Conservation (phyloP, 345 rosid species). For the Lepidium didymum region DNA sequence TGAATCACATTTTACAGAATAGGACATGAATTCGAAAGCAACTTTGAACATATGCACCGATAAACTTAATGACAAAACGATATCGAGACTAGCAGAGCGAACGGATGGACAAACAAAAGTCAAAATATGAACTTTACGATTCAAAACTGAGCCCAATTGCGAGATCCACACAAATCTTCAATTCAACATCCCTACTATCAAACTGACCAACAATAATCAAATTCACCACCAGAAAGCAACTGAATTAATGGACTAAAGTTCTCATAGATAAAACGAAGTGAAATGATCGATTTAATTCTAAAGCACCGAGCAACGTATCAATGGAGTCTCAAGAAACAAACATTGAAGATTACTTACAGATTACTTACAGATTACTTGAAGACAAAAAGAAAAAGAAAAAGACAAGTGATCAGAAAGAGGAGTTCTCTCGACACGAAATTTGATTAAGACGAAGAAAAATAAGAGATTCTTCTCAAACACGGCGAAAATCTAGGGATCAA, state of each 20-base stretch:
- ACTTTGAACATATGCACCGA: background rate
- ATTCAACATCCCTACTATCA: background rate
- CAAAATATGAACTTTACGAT: background rate
- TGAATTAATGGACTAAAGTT: background rate
- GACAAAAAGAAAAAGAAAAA: background rate
- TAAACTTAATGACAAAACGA: background rate
- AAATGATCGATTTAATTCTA: background rate
- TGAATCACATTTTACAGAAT: background rate
- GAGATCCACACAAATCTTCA: slow-evolving; percentile 13
- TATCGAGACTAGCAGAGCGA: background rate
- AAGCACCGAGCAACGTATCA: background rate
- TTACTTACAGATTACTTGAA: slow-evolving; percentile 13
- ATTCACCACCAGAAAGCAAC: slow-evolving; percentile 10
- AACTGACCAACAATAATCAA: background rate
- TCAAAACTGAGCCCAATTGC: slow-evolving; percentile 13
- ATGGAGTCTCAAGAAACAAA: background rate
- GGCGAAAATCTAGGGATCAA: slow-evolving; percentile 23
- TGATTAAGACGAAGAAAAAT: background rate
- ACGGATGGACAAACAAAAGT: background rate
- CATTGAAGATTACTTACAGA: background rate
- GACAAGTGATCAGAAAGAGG: background rate
- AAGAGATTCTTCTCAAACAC: slow-evolving; percentile 13
- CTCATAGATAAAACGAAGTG: background rate
- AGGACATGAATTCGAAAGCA: background rate
- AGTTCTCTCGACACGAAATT: slow-evolving; percentile 2